A percentile compares a stretch with the other conserved stretches of the same genome.
Evolutionary conservation across 2,329 filamentous ascomycete species (phyloP).

Genomic region (Endocalyx cinctus): DNA sequence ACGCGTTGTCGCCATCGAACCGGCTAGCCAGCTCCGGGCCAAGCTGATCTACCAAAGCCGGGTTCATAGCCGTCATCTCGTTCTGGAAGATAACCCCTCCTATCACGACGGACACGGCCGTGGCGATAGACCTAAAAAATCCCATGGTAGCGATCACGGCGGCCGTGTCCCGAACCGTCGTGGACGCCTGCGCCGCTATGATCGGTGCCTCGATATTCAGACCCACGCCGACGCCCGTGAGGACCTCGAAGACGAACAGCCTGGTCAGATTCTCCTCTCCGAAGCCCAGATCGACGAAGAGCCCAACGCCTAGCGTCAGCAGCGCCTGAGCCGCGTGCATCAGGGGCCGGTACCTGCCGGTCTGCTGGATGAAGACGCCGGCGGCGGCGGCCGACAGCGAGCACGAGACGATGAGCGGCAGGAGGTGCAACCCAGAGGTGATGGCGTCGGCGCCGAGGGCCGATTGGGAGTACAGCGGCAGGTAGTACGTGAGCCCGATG

Average conservation of each 20-base stretch:
- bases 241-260: constrained; percentile 51
- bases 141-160: constrained; percentile 58
- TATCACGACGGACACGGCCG: constrained; percentile 53
- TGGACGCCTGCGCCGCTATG: constrained; percentile 59
- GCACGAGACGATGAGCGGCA: constrained; percentile 54
- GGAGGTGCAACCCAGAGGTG: constrained; percentile 55
- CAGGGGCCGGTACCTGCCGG: constrained; percentile 51
- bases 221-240: constrained; percentile 57
- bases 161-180: constrained; percentile 56
- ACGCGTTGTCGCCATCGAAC: constrained; percentile 13
- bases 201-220: constrained; percentile 60
- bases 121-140: constrained; percentile 55
- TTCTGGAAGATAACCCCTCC: constrained; percentile 47
- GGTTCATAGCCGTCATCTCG: constrained; percentile 11
- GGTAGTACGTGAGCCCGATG: constrained; percentile 63
- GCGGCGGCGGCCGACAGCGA: constrained; percentile 36
- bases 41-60: constrained; percentile 8
- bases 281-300: constrained; percentile 51
- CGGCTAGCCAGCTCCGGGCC: constrained; percentile 8
- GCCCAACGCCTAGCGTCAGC: constrained; percentile 55
- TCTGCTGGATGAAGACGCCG: constrained; percentile 35
- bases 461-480: constrained; percentile 70
- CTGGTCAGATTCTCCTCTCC: constrained; percentile 41
- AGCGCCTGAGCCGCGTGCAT: constrained; percentile 50
- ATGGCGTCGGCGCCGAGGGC: constrained; percentile 58